phyloP scores from a whole-genome alignment of 2,329 filamentous ascomycete species.

The Aspergillus quadricinctus region DNA sequence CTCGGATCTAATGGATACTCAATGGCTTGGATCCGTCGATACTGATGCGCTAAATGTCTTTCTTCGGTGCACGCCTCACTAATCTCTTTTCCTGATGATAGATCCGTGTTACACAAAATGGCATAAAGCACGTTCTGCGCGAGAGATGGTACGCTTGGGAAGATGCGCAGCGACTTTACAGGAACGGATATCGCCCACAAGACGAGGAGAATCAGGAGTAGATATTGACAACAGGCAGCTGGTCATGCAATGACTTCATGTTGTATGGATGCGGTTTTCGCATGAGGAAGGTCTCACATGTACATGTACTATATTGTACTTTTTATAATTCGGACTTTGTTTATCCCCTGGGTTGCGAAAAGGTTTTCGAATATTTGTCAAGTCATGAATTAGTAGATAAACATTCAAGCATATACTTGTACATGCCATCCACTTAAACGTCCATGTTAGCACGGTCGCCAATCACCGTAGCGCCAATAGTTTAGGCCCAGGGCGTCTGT shows the following conservation, averaged over 20 bases:
- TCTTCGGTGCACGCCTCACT: neutral
- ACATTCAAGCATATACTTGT: neutral
- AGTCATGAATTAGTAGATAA: neutral
- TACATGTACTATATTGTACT: neutral
- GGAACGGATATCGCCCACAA: slow-evolving; percentile 33
- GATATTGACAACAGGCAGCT: neutral
- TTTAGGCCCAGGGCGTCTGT: neutral
- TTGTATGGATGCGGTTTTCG: neutral
- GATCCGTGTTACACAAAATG: slow-evolving; percentile 72
- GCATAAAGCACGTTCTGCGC: slow-evolving; percentile 78
- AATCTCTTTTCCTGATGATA: slow-evolving; percentile 35
- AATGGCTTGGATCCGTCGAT: neutral
- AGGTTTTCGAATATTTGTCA: neutral
- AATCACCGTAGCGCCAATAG: neutral
- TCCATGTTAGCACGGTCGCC: neutral
- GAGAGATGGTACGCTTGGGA: slow-evolving; percentile 84
- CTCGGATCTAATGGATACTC: neutral
- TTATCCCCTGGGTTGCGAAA: neutral
- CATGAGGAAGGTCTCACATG: neutral
- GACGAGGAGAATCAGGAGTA: slow-evolving; percentile 20
- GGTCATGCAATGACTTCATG: neutral
- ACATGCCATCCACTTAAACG: neutral
- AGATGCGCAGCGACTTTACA: slow-evolving; percentile 36
- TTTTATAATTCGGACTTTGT: neutral
- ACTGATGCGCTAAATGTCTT: neutral